phyloP scores from a whole-genome alignment of 2,329 filamentous ascomycete species.

The Diaporthe citriasiana region DNA sequence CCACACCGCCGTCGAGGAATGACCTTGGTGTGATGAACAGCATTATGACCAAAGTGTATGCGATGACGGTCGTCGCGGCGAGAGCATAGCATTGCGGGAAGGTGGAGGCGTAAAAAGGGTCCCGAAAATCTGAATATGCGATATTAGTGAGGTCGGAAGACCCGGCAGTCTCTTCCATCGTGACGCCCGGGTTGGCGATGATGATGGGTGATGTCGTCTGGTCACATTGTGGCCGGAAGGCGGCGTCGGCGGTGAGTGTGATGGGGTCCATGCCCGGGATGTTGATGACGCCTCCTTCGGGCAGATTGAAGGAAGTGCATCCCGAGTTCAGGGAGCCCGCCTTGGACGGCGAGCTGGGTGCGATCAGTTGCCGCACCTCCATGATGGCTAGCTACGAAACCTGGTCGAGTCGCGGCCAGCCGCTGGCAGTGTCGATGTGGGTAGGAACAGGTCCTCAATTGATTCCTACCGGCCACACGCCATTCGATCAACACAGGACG shows the following conservation, averaged over 20 bases:
- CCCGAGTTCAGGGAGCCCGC: constrained; percentile 41
- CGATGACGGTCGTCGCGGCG: constrained; percentile 89
- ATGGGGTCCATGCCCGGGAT: constrained; percentile 67
- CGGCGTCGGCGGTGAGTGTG: constrained; percentile 70
- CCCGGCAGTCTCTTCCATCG: constrained; percentile 47
- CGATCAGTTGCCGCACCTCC: constrained; percentile 46
- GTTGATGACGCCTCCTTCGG: constrained; percentile 62
- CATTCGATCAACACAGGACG: constrained; percentile 34
- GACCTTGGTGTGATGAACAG: constrained; percentile 95
- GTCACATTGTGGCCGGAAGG: constrained; percentile 72
- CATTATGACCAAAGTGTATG: constrained; percentile 94
- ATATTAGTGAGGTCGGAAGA: constrained; percentile 49
- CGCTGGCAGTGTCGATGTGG: constrained; percentile 40
- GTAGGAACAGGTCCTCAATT: constrained; percentile 35
- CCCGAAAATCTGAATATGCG: constrained; percentile 75
- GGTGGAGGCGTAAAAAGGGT: constrained; percentile 94
- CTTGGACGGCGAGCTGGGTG: constrained; percentile 42
- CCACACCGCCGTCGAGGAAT: constrained; percentile 87
- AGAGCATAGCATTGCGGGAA: constrained; percentile 95
- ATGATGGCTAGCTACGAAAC: constrained; percentile 47
- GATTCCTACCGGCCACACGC: constrained; percentile 36
- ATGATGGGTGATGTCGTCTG: constrained; percentile 57
- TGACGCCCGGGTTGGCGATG: constrained; percentile 57
- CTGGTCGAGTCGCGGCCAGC: constrained; percentile 47
- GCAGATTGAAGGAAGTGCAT: constrained; percentile 53